A percentile compares a stretch with the other conserved stretches of the same genome.
Conservation (phyloP, 306 rosid genomes). For the Acacia crassicarpa region DNA sequence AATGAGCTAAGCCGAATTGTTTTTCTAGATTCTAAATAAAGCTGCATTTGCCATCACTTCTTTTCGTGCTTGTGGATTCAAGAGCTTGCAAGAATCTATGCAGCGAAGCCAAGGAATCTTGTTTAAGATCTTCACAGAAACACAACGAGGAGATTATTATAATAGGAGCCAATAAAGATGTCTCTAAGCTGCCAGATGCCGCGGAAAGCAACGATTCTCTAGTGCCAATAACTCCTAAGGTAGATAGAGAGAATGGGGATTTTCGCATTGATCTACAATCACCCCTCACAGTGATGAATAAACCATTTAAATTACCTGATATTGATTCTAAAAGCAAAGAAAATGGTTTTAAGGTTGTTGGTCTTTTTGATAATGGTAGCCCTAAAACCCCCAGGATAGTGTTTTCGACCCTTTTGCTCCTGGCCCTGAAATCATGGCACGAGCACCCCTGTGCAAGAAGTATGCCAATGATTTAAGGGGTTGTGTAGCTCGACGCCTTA, state of each 20-base stretch:
- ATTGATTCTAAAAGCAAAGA: conserved; percentile 24
- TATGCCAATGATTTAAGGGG: too few species aligned
- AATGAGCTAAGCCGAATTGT: not conserved
- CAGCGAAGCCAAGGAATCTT: conserved; percentile 15
- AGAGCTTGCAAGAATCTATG: conserved; percentile 34
- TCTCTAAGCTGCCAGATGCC: conserved; percentile 12
- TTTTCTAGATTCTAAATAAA: not conserved
- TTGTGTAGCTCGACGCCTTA: conserved; percentile 55
- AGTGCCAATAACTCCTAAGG: conserved; percentile 68
- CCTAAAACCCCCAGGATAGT: conserved; percentile 71
- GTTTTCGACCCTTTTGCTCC: conserved; percentile 81
- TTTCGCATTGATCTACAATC: conserved; percentile 39
- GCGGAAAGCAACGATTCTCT: conserved; percentile 14
- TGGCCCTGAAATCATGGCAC: conserved; percentile 46
- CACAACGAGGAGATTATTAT: conserved; percentile 6
- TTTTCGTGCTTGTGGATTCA: conserved; percentile 44
- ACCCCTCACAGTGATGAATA: conserved; percentile 49
- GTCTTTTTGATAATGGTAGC: conserved; percentile 29
- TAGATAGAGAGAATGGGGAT: conserved; percentile 60
- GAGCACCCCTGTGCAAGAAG: conserved; percentile 54
- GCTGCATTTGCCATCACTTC: not conserved
- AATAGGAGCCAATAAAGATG: conserved; percentile 29
- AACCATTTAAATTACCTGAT: conserved; percentile 25
- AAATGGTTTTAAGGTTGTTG: conserved; percentile 3
- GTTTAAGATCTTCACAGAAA: conserved; percentile 7